Base-by-base conservation (phyloP, 257 asterid genomes). In the Henckelia pumila region DNA sequence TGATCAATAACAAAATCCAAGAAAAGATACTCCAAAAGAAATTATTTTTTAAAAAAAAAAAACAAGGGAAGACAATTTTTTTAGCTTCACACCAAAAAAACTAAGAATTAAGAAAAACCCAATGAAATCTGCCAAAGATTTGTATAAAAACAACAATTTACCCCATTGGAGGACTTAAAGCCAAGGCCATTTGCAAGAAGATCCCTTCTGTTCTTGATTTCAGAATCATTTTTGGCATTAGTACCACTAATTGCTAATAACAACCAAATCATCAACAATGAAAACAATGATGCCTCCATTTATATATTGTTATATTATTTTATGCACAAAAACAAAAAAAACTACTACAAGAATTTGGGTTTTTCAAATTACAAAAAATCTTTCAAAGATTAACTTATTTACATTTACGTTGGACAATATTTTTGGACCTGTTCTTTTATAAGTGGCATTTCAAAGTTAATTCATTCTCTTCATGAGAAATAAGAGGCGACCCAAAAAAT, bases 101-200 rank as follows among this genome's bases (percentile, higher is more conserved):
- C 26, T 7, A 10, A 23, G 6, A 30, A 53, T 56, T 0, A 58
- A 47, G 24, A 13, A 8, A 73, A 44, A 59, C 64, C n/a, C n/a
- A n/a, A n/a, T n/a, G n/a, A 50, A 20, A 56, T 23, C 16, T 61
- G 11, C 13, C 52, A 33, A 28, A 30, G 11, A 29, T 52, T 28
- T 1, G 37, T 14, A 47, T 30, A 26, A 62, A 61, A 65, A 53
- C 35, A 13, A 33, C 11, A 8, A 44, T 4, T 16, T 70, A 80
- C 83, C 86, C 88, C 87, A 83, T 82, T 11, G 82, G 87, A 66
- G 85, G 90, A 71, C 87, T 82, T 13, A 59, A 26, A 50, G 24
- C 76, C 84, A 20, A 84, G 85, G 67, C 87, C 87, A 71, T 82
- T 82, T 67, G 75, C 69, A 2, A 76, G 64, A 37, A 79, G 68